These are phyloP conservation scores for Mortierella sp. DNA, from an alignment of 371 early-diverging fungal species.

Conservation along the genomic window DNA sequence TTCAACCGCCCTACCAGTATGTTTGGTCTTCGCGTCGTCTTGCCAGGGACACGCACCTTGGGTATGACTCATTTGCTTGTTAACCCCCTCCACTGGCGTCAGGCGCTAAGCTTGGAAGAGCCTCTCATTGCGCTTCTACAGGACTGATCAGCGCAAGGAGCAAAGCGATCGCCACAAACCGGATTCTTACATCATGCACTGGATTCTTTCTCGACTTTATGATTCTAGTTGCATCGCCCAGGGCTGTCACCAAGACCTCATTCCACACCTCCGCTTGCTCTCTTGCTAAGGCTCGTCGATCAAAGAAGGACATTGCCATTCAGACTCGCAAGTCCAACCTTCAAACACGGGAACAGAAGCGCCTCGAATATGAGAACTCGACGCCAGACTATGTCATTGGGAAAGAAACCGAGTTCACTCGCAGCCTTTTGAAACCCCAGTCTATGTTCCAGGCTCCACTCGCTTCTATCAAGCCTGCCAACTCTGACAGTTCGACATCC, in stretches of 20 bases:
- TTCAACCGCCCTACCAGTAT: slow-evolving; percentile 10
- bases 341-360: slow-evolving; percentile 43
- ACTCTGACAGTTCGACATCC: slow-evolving; percentile 1
- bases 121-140: too few relatives aligned
- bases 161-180: background rate
- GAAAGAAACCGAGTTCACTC: slow-evolving; percentile 46
- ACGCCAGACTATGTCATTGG: slow-evolving; percentile 52
- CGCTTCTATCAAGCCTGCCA: slow-evolving; percentile 38
- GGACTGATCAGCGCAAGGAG: slow-evolving; percentile 4
- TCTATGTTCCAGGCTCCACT: slow-evolving; percentile 42
- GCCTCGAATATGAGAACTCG: slow-evolving; percentile 34
- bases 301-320: slow-evolving; percentile 52
- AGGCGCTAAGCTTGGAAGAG: too few relatives aligned
- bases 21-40: slow-evolving; percentile 44
- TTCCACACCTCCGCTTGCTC: slow-evolving; percentile 55
- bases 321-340: slow-evolving; percentile 49
- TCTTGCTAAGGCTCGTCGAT: slow-evolving; percentile 46
- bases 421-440: slow-evolving; percentile 29
- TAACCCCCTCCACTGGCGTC: too few relatives aligned
- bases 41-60: slow-evolving; percentile 47
- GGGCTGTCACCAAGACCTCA: slow-evolving; percentile 28
- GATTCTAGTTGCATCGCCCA: slow-evolving; percentile 42
- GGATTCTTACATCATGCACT: too few relatives aligned
- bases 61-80: slow-evolving; percentile 28
- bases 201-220: too few relatives aligned